These are phyloP conservation scores for Edaphochlamys debaryana DNA, from an alignment of 139 green algal genomes.

Conservation along the genomic window DNA sequence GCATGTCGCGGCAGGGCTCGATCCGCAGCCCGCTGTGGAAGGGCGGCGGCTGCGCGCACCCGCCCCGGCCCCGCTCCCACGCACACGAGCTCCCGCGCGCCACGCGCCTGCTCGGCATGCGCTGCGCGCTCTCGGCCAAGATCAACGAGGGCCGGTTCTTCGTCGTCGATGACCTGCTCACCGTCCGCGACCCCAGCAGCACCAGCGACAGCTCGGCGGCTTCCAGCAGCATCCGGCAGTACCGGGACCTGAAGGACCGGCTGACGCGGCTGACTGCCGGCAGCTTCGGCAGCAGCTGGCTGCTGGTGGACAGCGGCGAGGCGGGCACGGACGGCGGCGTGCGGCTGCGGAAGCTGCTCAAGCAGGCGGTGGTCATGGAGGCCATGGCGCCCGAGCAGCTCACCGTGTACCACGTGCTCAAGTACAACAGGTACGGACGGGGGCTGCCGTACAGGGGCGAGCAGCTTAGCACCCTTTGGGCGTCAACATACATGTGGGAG, in stretches of 20 bases:
- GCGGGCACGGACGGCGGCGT: conserved; percentile 17
- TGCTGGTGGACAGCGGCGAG: conserved; percentile 40
- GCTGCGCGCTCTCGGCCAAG: conserved; percentile 88
- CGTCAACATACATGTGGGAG: no score
- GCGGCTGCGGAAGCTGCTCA: conserved; percentile 24
- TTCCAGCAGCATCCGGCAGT: background rate
- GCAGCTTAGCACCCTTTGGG: no score
- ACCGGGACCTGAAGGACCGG: conserved; percentile 7
- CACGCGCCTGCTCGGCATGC: conserved; percentile 73
- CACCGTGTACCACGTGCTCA: conserved; percentile 92
- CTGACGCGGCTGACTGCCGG: conserved; percentile 3
- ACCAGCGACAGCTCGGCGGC: background rate
- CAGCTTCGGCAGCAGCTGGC: conserved; percentile 19
- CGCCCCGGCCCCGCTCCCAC: conserved; percentile 80
- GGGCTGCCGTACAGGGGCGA: no score
- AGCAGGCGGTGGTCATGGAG: conserved; percentile 53
- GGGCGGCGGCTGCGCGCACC: conserved; percentile 83
- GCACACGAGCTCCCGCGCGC: conserved; percentile 69
- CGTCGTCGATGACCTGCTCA: conserved; percentile 76
- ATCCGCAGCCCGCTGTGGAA: conserved; percentile 81
- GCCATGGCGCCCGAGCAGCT: conserved; percentile 72
- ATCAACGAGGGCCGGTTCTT: conserved; percentile 79
- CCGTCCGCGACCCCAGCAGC: background rate
- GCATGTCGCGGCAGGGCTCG: conserved; percentile 87
- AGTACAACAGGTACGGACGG: conserved; percentile 46